These are phyloP conservation scores for Penicillium parvum DNA, from an alignment of 495 filamentous ascomycete genomes.

Conservation along the genomic window DNA sequence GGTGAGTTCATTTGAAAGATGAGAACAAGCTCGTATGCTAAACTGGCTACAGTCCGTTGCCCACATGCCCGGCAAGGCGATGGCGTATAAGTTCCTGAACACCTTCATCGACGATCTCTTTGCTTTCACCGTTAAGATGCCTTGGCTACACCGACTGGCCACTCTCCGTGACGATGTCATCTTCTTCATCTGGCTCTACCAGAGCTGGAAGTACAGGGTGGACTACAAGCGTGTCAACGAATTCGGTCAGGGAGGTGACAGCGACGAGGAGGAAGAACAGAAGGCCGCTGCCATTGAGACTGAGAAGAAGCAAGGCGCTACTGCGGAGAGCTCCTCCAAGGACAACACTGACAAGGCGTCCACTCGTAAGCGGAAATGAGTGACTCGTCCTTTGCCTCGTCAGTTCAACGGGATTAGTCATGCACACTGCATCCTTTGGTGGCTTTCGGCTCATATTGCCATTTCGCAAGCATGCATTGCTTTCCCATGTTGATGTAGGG, in stretches of 20 bases:
- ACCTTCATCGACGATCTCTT: constrained; percentile 86
- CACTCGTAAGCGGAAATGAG: constrained; percentile 43
- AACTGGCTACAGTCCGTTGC: constrained; percentile 63
- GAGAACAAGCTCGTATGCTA: constrained; percentile 5
- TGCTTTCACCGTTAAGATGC: constrained; percentile 99
- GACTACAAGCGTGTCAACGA: constrained; percentile 94
- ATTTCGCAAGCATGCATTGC: too few species aligned
- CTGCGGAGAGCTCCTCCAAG: constrained; percentile 31
- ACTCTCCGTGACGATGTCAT: constrained; percentile 94
- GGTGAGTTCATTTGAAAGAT: constrained; percentile 29
- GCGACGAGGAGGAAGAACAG: constrained; percentile 65
- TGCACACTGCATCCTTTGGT: too few species aligned
- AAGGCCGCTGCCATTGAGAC: constrained; percentile 32
- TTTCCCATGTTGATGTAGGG: too few species aligned
- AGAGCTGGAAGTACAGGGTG: constrained; percentile 86
- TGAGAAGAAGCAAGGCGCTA: constrained; percentile 48
- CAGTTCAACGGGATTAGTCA: too few species aligned
- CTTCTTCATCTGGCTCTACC: constrained; percentile 98
- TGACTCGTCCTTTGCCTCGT: neutral
- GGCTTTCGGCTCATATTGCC: neutral
- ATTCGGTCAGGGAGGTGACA: constrained; percentile 92
- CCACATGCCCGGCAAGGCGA: constrained; percentile 92
- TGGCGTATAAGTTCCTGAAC: constrained; percentile 94
- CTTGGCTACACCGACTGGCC: constrained; percentile 87
- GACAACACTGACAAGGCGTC: constrained; percentile 24